Percentiles rank a stretch among this genome's conserved stretches.
Evolutionary conservation across 2,329 filamentous ascomycete species (phyloP).

Genomic region (Ceratocystis eucalypticola): DNA sequence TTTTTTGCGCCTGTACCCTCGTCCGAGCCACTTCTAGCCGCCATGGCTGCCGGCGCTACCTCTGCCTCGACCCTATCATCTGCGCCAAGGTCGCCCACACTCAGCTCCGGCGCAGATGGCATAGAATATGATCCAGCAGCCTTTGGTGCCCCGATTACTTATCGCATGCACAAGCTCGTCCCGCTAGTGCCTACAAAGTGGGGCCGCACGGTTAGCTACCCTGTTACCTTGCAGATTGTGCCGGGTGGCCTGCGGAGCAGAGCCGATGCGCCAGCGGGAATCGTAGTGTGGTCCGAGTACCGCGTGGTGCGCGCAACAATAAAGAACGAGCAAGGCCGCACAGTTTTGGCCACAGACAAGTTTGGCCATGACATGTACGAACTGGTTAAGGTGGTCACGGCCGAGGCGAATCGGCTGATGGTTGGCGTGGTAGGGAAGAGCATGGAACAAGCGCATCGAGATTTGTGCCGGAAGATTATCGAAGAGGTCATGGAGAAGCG

Average conservation of each 20-base stretch:
- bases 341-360: conserved; percentile 12
- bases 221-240: conserved; percentile 33
- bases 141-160: conserved; percentile 24
- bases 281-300: conserved; percentile 31
- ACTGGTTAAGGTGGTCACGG: conserved; percentile 25
- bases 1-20: conserved; percentile 27
- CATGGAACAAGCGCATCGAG: conserved; percentile 25
- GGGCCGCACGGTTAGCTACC: conserved; percentile 30
- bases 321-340: conserved; percentile 2
- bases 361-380: conserved; percentile 25
- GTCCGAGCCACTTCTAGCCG: not conserved
- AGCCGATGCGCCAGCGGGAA: conserved; percentile 32
- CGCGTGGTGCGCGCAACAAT: conserved; percentile 11
- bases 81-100: conserved; percentile 25
- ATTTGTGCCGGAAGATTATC: conserved; percentile 26
- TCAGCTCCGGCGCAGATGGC: not conserved
- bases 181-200: conserved; percentile 30
- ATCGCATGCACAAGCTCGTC: conserved; percentile 26
- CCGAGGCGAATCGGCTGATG: conserved; percentile 27
- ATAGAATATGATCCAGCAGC: conserved; percentile 2
- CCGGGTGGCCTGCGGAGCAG: conserved; percentile 31
- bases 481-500: conserved; percentile 24
- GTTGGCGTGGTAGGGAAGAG: conserved; percentile 28
- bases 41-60: not conserved
- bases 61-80: not conserved